These are phyloP conservation scores for Boletus tylopilopsis DNA, from an alignment of 768 basidiomycete species.

Conservation along the genomic window DNA sequence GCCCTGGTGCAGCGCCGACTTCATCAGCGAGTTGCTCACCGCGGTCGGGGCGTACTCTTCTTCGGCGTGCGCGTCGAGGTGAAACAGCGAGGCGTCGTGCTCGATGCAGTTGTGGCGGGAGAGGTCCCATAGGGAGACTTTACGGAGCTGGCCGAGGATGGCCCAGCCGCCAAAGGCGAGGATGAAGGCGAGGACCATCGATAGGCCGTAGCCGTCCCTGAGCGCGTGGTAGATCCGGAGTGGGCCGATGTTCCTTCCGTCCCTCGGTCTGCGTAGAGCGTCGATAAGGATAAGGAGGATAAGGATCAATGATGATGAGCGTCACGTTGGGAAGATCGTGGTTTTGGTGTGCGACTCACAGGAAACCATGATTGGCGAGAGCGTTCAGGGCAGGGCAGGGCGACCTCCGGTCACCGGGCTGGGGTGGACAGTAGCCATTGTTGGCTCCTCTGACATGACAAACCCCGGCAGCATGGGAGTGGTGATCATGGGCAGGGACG, in stretches of 20 bases:
- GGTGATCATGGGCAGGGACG: slow-evolving; percentile 18
- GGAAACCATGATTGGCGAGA: slow-evolving; percentile 71
- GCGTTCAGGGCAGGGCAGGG: slow-evolving; percentile 73
- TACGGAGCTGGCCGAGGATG: slow-evolving; percentile 37
- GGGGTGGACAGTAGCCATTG: slow-evolving; percentile 42
- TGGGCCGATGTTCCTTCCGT: slow-evolving; percentile 46
- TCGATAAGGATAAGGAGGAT: too few relatives aligned
- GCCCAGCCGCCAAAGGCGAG: slow-evolving; percentile 47
- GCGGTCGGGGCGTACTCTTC: slow-evolving; percentile 45
- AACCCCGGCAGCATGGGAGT: slow-evolving; percentile 14
- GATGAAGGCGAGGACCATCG: slow-evolving; percentile 42
- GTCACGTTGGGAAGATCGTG: not conserved
- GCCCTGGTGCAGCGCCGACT: slow-evolving; percentile 37
- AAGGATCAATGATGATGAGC: not conserved
- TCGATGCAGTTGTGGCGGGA: slow-evolving; percentile 50
- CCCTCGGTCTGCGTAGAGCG: slow-evolving; percentile 37
- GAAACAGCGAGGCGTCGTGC: slow-evolving; percentile 59
- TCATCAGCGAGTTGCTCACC: slow-evolving; percentile 40
- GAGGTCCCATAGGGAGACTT: slow-evolving; percentile 36
- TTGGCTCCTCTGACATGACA: slow-evolving; percentile 41
- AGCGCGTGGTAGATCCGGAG: slow-evolving; percentile 40
- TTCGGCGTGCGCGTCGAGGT: slow-evolving; percentile 40
- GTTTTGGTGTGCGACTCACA: slow-evolving; percentile 42
- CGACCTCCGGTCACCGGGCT: slow-evolving; percentile 50
- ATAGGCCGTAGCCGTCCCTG: slow-evolving; percentile 48